Evolutionary conservation across 139 green algal species (phyloP).

Genomic region (Parachlorella kessleri): DNA sequence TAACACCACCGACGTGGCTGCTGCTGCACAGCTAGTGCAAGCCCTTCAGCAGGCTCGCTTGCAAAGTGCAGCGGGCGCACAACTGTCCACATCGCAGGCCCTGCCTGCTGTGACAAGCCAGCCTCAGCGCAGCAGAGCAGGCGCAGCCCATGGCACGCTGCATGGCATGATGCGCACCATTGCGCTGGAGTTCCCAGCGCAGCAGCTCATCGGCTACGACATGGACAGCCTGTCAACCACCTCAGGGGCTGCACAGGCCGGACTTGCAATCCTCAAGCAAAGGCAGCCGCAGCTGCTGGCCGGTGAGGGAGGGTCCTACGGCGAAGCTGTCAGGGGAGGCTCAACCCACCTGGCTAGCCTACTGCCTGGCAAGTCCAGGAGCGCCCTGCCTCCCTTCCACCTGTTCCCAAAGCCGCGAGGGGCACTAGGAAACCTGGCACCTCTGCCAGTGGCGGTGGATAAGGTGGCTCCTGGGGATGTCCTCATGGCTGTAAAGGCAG

Average conservation of each 20-base stretch:
- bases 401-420: slow-evolving; percentile 48
- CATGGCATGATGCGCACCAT: slow-evolving; percentile 21
- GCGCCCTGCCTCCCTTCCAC: slow-evolving; percentile 29
- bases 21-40: neutral
- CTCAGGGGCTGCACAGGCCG: no score
- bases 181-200: slow-evolving; percentile 12
- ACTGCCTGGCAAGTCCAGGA: neutral
- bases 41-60: slow-evolving; percentile 7
- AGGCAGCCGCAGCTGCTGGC: neutral
- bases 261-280: no score
- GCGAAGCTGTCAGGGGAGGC: neutral
- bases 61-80: neutral
- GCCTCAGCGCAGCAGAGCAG: neutral
- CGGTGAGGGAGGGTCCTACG: slow-evolving; percentile 11
- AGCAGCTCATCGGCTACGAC: slow-evolving; percentile 16
- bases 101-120: neutral
- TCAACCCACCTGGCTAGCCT: slow-evolving; percentile 8
- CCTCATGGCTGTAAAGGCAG: slow-evolving; percentile 66
- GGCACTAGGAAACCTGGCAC: slow-evolving; percentile 39
- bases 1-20: no score
- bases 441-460: slow-evolving; percentile 16
- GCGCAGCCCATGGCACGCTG: slow-evolving; percentile 6
- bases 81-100: slow-evolving; percentile 4
- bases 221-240: neutral
- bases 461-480: slow-evolving; percentile 22